phyloP scores from a whole-genome alignment of 305 asterid species.

The Solanum hybrid region DNA sequence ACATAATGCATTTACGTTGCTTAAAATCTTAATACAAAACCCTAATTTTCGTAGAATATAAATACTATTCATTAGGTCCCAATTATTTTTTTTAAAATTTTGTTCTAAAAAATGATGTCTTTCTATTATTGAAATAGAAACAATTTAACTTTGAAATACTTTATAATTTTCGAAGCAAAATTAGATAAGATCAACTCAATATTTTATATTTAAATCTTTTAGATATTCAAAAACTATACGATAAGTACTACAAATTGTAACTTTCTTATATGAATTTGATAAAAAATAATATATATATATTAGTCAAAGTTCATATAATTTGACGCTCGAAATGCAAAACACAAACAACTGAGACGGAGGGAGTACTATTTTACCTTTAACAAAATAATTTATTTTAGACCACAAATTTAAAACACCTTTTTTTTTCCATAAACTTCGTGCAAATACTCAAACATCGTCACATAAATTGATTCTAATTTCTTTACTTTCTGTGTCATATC shows the following conservation, averaged over 20 bases:
- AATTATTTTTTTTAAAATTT: background rate
- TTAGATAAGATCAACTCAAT: no score
- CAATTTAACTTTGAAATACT: no score
- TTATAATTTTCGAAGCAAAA: no score
- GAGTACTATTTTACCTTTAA: background rate
- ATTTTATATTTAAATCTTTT: no score
- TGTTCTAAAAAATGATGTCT: no score
- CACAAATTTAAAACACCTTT: background rate
- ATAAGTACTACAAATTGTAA: background rate
- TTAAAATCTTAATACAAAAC: background rate
- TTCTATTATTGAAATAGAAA: no score
- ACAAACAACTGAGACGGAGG: background rate
- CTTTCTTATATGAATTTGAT: background rate
- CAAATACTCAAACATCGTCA: background rate
- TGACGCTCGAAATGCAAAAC: background rate
- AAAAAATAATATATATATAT: no score
- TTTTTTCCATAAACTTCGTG: background rate
- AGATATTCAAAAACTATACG: background rate
- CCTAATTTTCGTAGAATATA: background rate
- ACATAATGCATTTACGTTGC: background rate
- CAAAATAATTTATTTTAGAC: fast-evolving
- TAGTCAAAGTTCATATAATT: background rate
- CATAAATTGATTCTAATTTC: background rate
- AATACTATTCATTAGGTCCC: background rate
- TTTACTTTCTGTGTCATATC: background rate